phyloP scores from a whole-genome alignment of 768 basidiomycete species.

The Mycena crocata region DNA sequence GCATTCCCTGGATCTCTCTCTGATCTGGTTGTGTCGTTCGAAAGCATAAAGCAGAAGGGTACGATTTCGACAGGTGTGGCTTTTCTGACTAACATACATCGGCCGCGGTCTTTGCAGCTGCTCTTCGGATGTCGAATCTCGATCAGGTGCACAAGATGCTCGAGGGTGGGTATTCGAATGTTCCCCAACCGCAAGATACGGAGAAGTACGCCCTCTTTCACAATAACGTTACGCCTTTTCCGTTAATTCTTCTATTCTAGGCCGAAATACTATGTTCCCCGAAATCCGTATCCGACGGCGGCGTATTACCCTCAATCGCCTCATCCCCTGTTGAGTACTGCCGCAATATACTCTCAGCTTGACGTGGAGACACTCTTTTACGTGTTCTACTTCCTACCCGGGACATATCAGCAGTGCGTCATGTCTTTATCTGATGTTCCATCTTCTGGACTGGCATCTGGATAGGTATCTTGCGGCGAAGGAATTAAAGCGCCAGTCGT shows the following conservation, averaged over 20 bases:
- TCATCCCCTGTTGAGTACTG: conserved; percentile 81
- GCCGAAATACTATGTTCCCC: conserved; percentile 96
- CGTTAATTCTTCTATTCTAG: conserved; percentile 53
- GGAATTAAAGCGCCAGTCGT: conserved; percentile 96
- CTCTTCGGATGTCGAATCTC: conserved; percentile 87
- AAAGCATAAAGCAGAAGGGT: conserved; percentile 98
- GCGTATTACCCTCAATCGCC: conserved; percentile 94
- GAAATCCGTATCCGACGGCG: conserved; percentile 92
- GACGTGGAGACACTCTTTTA: conserved; percentile 99
- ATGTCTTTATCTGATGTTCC: conserved; percentile 6
- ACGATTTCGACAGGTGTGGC: conserved; percentile 25
- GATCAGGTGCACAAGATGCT: conserved; percentile 93
- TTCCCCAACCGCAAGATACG: conserved; percentile 94
- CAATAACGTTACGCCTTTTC: conserved; percentile 11
- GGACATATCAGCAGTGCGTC: conserved; percentile 96
- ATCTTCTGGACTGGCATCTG: conserved; percentile 17
- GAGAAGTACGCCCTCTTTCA: conserved; percentile 75
- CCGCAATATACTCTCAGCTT: conserved; percentile 88
- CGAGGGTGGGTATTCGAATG: conserved; percentile 89
- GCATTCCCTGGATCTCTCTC: conserved; percentile 88
- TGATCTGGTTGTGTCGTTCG: conserved; percentile 94
- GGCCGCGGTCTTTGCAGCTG: conserved; percentile 53
- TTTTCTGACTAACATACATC: conserved; percentile 21
- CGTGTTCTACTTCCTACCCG: conserved; percentile 97
- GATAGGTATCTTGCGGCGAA: conserved; percentile 92